Evolutionary conservation across 345 rosid genomes (phyloP), one percentile per base, ranked within the genome.

Genomic region (Aegle marmelos): DNA sequence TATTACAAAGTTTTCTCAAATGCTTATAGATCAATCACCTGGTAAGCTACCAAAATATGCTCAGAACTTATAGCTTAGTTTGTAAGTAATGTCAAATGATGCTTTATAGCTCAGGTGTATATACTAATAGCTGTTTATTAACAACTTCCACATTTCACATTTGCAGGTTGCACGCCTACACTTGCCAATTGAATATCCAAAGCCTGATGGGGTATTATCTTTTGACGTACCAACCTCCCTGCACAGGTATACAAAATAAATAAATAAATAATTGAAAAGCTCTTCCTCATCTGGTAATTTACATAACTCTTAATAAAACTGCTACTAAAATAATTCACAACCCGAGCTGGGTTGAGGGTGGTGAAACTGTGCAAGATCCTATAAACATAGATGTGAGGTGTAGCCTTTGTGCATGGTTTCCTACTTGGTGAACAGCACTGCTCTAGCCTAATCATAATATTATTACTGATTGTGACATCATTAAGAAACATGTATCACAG

Each of bases 151-250:
- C 41, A 28, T 45, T 22, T 28, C 30, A 16, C 36, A 72, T 75
- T 58, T 87, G 81, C 92, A 95, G 99, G 84, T 82, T 85, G 92
- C 98, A 67, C 82, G 62, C 61, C 71, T 82, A 78, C 92, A 89
- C 83, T 81, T 85, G 22, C 93, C 93, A 16, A 82, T 93, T 75
- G 87, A 89, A 57, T 93, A 95, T 85, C 90, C 96, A 24, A 91
- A 91, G 77, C 97, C 99, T 68, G 98, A 95, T 84, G 97, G 98
- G 28, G 79, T 87, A 80, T 75, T 95, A 65, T 92, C 99, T 27
- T 93, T 95, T 81, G 99, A 95, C 69, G 82, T 95, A 76, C 95
- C 91, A 73, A 95, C 96, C 21, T 95, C 98, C 69, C 79, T 95
- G 81, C 94, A 95, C 93, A 95, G 98, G 99, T 95, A 81, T 75